Base-by-base conservation (phyloP, 139 green algal genomes). In the Pycnococcus provasolii region DNA sequence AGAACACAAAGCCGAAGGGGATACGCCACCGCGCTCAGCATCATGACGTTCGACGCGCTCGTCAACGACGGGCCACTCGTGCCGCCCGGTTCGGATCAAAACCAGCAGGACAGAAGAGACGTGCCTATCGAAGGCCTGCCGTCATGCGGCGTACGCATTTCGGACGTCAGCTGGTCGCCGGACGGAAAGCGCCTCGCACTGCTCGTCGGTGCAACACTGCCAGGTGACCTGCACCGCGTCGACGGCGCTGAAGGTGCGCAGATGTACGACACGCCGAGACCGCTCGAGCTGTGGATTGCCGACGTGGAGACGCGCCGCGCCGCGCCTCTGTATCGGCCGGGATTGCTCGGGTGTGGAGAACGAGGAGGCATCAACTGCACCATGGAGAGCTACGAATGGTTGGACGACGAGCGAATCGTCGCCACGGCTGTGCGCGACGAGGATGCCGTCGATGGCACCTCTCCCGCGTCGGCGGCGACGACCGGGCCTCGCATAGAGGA, bases 1-100 rank as follows among this genome's bases (percentile, higher is more conserved):
- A 89, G 86, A 64, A 81, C 80, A 1, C 72, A 84, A 40, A 86
- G 71, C 62, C 83, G 91, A 45, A 94, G 96, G 86, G 60, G 68
- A 44, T 83, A 93, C 77, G 84, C 85, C 67, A 82, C 64, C 2
- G 73, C 42, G 4, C 62, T 15, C 13, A 53, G 11, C n/a, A 72
- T 57, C 58, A 66, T 73, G 40, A 52, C 37, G 6, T 54, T 42
- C 62, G 59, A 73, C 37, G 42, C 44, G 55, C 37, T 54, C 11
- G 9, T 7, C 11, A 57, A 40, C 6, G 42, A 26, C 55, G 60
- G 60, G 11, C 55, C 39, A 41, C 39, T 62, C 8, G 55, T 41
- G 55, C 15, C 13, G 11, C 15, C 55, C 13, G n/a, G 58, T 64
- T 9, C 39, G 58, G 11, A n/a, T 11, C 0, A 9, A 39, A 50